These are phyloP conservation scores for Nasturtium officinale DNA, from an alignment of 345 rosid species.

Conservation along the genomic window DNA sequence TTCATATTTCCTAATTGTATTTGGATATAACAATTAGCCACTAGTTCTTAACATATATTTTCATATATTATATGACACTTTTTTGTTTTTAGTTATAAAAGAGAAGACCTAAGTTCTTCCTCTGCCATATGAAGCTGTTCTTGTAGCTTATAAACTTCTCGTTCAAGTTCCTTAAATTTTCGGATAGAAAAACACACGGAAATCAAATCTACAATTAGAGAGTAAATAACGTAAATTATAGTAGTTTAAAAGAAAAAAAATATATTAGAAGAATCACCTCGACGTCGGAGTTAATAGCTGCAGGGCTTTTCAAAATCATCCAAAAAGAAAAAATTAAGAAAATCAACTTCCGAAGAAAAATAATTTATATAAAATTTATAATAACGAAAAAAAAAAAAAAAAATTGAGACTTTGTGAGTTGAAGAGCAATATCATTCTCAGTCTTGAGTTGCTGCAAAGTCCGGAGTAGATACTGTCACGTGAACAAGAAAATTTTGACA, in stretches of 20 bases:
- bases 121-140: conserved; percentile 71
- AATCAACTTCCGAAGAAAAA: not conserved
- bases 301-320: conserved; percentile 49
- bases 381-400: not conserved
- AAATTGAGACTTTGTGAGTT: conserved; percentile 55
- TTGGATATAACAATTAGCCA: conserved; percentile 8
- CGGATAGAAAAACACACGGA: not conserved
- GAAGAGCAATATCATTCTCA: conserved; percentile 68
- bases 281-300: conserved; percentile 55
- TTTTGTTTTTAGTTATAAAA: not conserved
- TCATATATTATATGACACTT: not conserved
- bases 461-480: conserved; percentile 58
- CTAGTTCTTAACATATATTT: not conserved
- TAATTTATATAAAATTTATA: not conserved
- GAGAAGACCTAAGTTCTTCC: conserved; percentile 59
- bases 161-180: conserved; percentile 57
- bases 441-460: conserved; percentile 61
- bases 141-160: conserved; percentile 61
- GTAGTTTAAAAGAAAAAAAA: not conserved
- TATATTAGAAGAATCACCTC: conserved; percentile 50
- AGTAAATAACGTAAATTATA: not conserved
- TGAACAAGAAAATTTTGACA: conserved; percentile 1
- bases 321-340: not conserved
- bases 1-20: conserved; percentile 54
- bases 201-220: not conserved